These are phyloP conservation scores for Obelidium mucronatum DNA, from an alignment of 192 early-diverging fungal species.

Conservation along the genomic window DNA sequence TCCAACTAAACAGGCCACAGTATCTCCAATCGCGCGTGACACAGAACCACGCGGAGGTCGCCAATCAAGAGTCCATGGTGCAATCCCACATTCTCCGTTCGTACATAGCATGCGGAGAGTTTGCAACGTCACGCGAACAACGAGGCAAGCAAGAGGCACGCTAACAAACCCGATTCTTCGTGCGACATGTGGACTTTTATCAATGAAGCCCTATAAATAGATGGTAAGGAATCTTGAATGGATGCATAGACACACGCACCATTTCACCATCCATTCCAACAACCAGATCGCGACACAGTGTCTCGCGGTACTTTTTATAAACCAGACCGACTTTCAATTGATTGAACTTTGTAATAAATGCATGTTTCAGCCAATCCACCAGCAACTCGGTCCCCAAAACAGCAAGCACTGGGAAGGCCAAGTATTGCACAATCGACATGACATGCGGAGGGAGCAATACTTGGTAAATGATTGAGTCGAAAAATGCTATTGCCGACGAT, in stretches of 20 bases:
- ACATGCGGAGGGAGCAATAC: slow-evolving; percentile 35
- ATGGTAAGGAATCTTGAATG: too few relatives aligned
- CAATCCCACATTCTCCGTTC: not conserved
- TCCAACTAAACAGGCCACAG: not conserved
- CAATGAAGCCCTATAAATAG: slow-evolving; percentile 65
- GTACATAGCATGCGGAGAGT: slow-evolving; percentile 56
- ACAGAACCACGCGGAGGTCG: too few relatives aligned
- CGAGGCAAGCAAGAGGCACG: slow-evolving; percentile 79
- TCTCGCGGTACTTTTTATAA: slow-evolving; percentile 86
- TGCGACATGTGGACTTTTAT: slow-evolving; percentile 79
- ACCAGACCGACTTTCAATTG: slow-evolving; percentile 81
- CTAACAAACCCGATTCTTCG: slow-evolving; percentile 82
- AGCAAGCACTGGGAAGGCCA: slow-evolving; percentile 80
- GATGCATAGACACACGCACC: slow-evolving; percentile 8
- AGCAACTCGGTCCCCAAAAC: slow-evolving; percentile 89
- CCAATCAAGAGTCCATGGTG: too few relatives aligned
- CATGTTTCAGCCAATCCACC: slow-evolving; percentile 98
- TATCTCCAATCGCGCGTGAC: not conserved
- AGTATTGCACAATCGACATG: slow-evolving; percentile 64
- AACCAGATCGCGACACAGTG: slow-evolving; percentile 87
- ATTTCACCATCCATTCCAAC: slow-evolving; percentile 16
- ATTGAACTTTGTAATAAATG: slow-evolving; percentile 98
- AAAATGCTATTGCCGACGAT: not conserved
- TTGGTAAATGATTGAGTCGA: too few relatives aligned
- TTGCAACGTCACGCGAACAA: slow-evolving; percentile 63